A percentile compares a stretch with the other conserved stretches of the same genome.
Conservation (phyloP, 257 asterid genomes). For the Prunella vulgaris region DNA sequence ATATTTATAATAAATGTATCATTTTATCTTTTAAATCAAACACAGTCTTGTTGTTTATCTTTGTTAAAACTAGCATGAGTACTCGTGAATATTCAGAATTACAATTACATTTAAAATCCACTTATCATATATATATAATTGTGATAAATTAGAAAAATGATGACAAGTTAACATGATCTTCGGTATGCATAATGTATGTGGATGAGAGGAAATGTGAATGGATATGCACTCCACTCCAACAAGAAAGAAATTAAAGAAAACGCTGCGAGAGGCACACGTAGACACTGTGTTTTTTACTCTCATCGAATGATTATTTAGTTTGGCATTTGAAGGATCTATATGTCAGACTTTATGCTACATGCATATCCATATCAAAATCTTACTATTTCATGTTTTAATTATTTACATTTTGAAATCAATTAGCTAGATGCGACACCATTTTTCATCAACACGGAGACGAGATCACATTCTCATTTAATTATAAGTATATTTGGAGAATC, state of each 20-base stretch:
- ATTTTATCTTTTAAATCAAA: no score
- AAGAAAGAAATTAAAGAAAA: background rate
- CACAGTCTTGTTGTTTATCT: no score
- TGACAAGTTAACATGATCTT: background rate
- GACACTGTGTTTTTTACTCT: background rate
- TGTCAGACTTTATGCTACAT: background rate
- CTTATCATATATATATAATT: background rate
- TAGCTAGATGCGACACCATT: no score
- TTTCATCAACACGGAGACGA: no score
- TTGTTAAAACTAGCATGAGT: background rate
- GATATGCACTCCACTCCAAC: background rate
- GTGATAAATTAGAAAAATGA: background rate
- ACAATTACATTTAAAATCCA: background rate
- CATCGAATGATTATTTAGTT: background rate
- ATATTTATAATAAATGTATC: no score
- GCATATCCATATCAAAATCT: background rate
- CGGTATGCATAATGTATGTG: background rate
- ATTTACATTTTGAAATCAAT: no score
- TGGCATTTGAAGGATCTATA: background rate
- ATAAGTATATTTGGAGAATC: no score
- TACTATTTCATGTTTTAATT: no score
- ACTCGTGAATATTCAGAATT: background rate
- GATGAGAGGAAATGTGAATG: background rate
- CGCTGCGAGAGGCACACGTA: background rate
- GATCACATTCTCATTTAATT: no score